Evolutionary conservation across 306 rosid genomes (phyloP), one percentile per base, ranked within the genome.

Genomic region (Datisca glomerata): DNA sequence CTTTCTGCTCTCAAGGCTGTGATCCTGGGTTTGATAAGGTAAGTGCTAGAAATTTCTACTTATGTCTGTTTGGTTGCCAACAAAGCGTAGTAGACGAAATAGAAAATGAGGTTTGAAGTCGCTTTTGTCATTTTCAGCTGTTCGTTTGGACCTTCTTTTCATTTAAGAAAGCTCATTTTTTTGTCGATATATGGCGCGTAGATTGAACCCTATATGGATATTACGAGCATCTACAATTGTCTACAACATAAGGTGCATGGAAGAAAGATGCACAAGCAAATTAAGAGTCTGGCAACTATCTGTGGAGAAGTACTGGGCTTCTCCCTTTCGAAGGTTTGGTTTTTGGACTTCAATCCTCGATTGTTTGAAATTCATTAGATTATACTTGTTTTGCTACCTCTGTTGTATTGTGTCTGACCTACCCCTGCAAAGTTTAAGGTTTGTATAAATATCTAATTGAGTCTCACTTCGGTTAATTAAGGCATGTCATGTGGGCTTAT

Each of bases 191-290:
- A 18, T 19, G 8, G 18, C 2, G 21, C 8, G 42, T 64, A 82
- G 89, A 80, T 87, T 58, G 94, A 82, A 38, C 96, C 96, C 6
- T 79, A 73, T 69, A 31, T 81, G 76, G 93, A 87, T 70, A 76
- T 87, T 51, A 63, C 65, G 36, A 69, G 63, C 40, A 52, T 74
- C 48, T 87, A 71, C 70, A 70, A 65, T 64, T 75, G 67, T 66
- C 59, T 87, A 32, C 85, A 71, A 35, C 72, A 49, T 24, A 79
- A 71, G 68, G 77, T 67, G 62, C 46, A 41, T 47, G 96, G 74
- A 54, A 71, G 66, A 70, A 85, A 52, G 66, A 49, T 21, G 14
- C 27, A 86, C 0, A 82, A 76, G 64, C 72, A 87, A 55, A 55
- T 17, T 49, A 79, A 76, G 71, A 79, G 97, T 66, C 63, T 87